These are phyloP conservation scores for Phialocephala subalpina DNA, from an alignment of 2,329 filamentous ascomycete genomes.

Conservation along the genomic window DNA sequence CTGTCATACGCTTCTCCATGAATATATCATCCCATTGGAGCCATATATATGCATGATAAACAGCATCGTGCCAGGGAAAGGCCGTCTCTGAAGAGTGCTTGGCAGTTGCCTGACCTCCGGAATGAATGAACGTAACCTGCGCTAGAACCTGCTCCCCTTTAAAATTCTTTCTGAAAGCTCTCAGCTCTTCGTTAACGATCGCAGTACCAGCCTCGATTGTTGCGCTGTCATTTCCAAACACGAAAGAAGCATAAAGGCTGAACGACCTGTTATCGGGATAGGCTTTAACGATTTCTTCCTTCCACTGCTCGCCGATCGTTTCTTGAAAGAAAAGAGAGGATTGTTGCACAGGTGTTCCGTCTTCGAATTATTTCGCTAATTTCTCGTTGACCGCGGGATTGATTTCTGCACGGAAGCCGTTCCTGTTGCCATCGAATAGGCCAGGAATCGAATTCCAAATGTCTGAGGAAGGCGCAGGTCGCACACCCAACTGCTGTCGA, in stretches of 20 bases:
- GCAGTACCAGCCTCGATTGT: not conserved
- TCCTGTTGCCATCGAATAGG: slow-evolving; percentile 11
- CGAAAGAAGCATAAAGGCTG: slow-evolving; percentile 10
- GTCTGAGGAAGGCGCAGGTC: not conserved
- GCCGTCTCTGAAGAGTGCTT: not conserved
- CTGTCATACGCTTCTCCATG: slow-evolving; percentile 5
- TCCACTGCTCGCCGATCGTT: not conserved
- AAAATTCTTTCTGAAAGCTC: not conserved
- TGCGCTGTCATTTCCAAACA: not conserved
- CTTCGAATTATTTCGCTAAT: not conserved
- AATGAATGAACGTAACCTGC: slow-evolving; percentile 11
- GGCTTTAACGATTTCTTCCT: slow-evolving; percentile 3
- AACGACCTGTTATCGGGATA: not conserved
- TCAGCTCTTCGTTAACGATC: not conserved
- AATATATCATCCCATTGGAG: slow-evolving; percentile 9
- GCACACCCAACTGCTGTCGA: slow-evolving; percentile 12
- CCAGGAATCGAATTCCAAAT: slow-evolving; percentile 6
- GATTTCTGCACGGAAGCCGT: slow-evolving; percentile 4
- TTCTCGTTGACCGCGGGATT: not conserved
- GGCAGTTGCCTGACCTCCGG: not conserved
- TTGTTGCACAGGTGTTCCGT: not conserved
- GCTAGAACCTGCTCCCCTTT: not conserved
- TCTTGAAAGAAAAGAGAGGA: slow-evolving; percentile 11
- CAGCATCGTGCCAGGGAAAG: slow-evolving; percentile 8
- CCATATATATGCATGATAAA: slow-evolving; percentile 11